Evolutionary conservation across 495 filamentous ascomycete genomes (phyloP), one percentile per base, ranked within the genome.

Genomic region (Annulohypoxylon bovei): DNA sequence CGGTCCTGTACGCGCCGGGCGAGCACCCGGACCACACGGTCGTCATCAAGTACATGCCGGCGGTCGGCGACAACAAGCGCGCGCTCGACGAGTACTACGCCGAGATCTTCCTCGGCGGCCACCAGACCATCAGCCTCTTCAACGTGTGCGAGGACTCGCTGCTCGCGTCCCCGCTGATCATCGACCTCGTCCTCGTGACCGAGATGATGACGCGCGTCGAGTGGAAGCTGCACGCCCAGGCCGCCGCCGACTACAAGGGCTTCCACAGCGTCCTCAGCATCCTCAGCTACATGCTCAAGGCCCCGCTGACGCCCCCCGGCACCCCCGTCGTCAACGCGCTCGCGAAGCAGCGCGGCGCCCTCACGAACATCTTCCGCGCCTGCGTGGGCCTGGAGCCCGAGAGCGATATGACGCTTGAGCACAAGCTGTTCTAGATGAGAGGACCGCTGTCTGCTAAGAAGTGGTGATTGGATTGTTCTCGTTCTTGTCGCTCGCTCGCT

Each of bases 221-320:
- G 81, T 98, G 94, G 94, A 93, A 90, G 83, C 83, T 89, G 71
- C 72, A 81, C 52, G 82, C 81, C 52, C 83, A 82, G 60, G 5
- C 28, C 2, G 53, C 42, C 0, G 83, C 88, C 72, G 92, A 93
- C 22, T 99, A 90, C 87, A 92, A 92, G 84, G 88, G 89, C 73
- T 99, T 99, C 88, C 96, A 99, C 85, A 93, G 90, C 80, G 96
- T 99, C 28, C 92, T 99, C 37, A 97, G 94, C 85, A 89, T 99
- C 56, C 89, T 99, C 71, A 96, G 92, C 86, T 99, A 97, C 87
- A 99, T 99, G 95, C 89, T 99, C 73, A 99, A 99, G 90, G 95
- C 95, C 62, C 95, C 95, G 23, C 85, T 98, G 79, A 98, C 95
- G 56, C 95, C 95, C 8, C 91, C 96, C 2, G 96, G 95, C 55